A percentile compares a stretch with the other conserved stretches of the same genome.
Evolutionary conservation across 345 rosid species (phyloP).

Genomic region (Camelina neglecta): DNA sequence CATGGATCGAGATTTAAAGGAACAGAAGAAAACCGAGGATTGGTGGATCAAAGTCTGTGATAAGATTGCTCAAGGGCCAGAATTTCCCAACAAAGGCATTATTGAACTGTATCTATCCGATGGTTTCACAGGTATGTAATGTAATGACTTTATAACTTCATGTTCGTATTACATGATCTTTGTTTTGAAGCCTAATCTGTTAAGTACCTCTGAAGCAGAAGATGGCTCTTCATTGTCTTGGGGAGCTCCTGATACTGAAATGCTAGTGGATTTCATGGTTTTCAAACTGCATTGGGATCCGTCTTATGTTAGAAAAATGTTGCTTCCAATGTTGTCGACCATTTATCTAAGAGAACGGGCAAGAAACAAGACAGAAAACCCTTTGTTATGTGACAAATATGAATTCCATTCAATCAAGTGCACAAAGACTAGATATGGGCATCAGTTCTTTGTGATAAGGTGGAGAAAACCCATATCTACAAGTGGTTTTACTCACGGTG

Average conservation of each 20-base stretch:
- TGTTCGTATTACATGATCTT: background rate
- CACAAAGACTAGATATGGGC: constrained; percentile 67
- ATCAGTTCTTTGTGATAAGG: constrained; percentile 65
- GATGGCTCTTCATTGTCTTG: constrained; percentile 57
- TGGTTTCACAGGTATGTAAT: constrained; percentile 48
- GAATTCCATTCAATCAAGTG: constrained; percentile 81
- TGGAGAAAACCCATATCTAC: constrained; percentile 64
- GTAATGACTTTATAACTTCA: constrained; percentile 11
- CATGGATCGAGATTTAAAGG: constrained; percentile 59
- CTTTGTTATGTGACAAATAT: constrained; percentile 63
- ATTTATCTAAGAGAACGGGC: constrained; percentile 75
- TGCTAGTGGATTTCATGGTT: constrained; percentile 80
- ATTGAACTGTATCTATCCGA: constrained; percentile 66
- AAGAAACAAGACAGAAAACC: constrained; percentile 42
- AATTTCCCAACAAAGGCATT: constrained; percentile 74
- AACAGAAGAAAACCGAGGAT: constrained; percentile 58
- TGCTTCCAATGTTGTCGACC: constrained; percentile 84
- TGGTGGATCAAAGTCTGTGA: constrained; percentile 78
- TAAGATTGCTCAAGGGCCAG: constrained; percentile 60
- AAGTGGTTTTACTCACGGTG: constrained; percentile 26
- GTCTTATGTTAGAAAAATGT: constrained; percentile 70
- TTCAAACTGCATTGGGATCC: constrained; percentile 78
- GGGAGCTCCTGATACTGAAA: constrained; percentile 72
- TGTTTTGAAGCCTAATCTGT: constrained; percentile 31
- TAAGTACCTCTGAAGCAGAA: constrained; percentile 44